A percentile compares a stretch with the other conserved stretches of the same genome.
phyloP scores from a whole-genome alignment of 306 rosid genomes.

The Medicago lupulina region DNA sequence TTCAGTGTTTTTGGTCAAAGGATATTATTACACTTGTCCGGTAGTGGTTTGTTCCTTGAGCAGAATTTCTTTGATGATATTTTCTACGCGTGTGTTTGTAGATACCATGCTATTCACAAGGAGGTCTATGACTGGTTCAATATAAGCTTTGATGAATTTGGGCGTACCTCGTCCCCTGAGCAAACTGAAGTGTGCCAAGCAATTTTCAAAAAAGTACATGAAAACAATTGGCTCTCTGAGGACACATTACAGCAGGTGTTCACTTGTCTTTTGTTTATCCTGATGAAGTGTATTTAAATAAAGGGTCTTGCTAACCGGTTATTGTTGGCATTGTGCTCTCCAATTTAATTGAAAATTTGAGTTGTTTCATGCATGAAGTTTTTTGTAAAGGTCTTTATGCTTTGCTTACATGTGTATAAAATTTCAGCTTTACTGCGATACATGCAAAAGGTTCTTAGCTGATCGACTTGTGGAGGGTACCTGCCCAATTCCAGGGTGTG shows the following conservation, averaged over 20 bases:
- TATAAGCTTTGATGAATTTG: conserved; percentile 91
- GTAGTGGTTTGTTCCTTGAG: neutral
- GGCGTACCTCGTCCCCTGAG: conserved; percentile 83
- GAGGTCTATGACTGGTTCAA: conserved; percentile 87
- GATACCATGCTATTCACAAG: conserved; percentile 84
- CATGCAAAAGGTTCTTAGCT: conserved; percentile 83
- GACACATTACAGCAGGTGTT: conserved; percentile 89
- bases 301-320: no score
- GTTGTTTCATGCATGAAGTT: conserved; percentile 18
- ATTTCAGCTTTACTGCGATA: conserved; percentile 86
- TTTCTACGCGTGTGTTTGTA: conserved; percentile 37
- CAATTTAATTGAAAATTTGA: conserved; percentile 16
- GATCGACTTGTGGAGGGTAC: conserved; percentile 93
- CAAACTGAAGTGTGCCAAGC: conserved; percentile 95
- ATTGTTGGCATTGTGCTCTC: neutral
- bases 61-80: neutral
- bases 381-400: conserved; percentile 8
- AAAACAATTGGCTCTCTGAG: conserved; percentile 83
- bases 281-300: conserved; percentile 6
- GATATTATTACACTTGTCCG: neutral
- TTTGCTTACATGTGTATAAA: conserved; percentile 39
- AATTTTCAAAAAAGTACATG: conserved; percentile 67
- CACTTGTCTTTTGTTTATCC: conserved; percentile 27
- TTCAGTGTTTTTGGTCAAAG: neutral
- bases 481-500: conserved; percentile 82